A percentile compares a stretch with the other conserved stretches of the same genome.
Conservation (phyloP, 2,329 filamentous ascomycete genomes). For the Phaeosphaeriaceae sp. region DNA sequence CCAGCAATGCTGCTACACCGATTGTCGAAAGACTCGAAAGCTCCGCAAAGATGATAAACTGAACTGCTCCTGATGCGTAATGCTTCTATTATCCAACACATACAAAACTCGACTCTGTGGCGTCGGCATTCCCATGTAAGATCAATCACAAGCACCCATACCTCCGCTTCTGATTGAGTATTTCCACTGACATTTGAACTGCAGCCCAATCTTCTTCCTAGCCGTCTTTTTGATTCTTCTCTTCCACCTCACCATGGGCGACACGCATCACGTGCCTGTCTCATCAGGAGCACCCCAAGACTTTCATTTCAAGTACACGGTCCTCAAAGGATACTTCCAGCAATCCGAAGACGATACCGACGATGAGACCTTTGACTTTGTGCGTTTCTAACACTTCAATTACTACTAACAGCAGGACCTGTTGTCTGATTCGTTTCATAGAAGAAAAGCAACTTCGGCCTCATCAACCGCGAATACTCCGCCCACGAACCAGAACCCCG, state of each 20-base stretch:
- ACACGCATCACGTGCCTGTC: neutral
- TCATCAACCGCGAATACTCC: conserved; percentile 67
- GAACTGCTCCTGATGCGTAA: neutral
- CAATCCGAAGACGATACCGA: conserved; percentile 67
- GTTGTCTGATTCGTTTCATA: conserved; percentile 35
- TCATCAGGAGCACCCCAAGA: conserved; percentile 8
- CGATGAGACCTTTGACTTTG: conserved; percentile 68
- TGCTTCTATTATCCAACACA: conserved; percentile 7
- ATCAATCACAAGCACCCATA: neutral
- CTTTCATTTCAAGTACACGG: conserved; percentile 63
- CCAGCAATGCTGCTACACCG: neutral
- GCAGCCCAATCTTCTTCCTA: conserved; percentile 22
- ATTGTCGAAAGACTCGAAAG: neutral
- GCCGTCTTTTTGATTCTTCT: conserved; percentile 11
- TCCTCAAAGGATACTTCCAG: conserved; percentile 67
- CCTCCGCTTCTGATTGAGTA: neutral
- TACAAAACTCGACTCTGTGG: conserved; percentile 8
- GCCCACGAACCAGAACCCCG: conserved; percentile 49
- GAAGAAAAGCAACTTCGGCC: conserved; percentile 69
- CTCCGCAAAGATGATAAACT: conserved; percentile 9
- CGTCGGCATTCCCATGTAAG: conserved; percentile 13
- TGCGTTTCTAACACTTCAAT: conserved; percentile 35
- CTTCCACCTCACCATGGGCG: conserved; percentile 15
- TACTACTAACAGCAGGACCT: neutral
- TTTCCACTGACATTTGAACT: neutral